Base-by-base conservation (phyloP, 78 protist species). In the Pelomyxa schiedti region DNA sequence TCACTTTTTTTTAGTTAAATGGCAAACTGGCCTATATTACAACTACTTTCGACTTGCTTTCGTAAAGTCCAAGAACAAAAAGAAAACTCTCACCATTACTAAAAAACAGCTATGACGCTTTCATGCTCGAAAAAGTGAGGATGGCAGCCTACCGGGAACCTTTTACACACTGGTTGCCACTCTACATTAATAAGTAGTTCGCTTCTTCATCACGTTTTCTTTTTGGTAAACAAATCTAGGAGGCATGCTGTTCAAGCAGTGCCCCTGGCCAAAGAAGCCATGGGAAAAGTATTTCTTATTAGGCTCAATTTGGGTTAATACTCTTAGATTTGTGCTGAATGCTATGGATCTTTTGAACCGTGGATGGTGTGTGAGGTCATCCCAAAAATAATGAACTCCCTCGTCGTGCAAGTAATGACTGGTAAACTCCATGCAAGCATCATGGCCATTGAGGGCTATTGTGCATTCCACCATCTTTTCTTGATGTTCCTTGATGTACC, bases 111-210 rank as follows among this genome's bases (percentile, higher is more conserved):
- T 4, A 4, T 4, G 6, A 43, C 26, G 22, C 5, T 4, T 58
- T 73, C 67, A 24, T 7, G 26, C 35, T 29, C 43, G 5, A 73
- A 8, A 67, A 36, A 9, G 76, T 73, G 63, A 7, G 76, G 6
- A 26, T 30, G 76, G 24, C 76, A 4, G 76, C 52, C 58, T 73
- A 67, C 72, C 35, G 37, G 26, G 76, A 73, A 6, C 42, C 42
- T n/a, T 73, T 73, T 39, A 73, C 76, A 26, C 76, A 73, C 70
- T 73, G 58, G 67, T 28, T 73, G 63, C 76, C 76, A 38, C 58
- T 73, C 9, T 73, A 52, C 72, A 73, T 73, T 39, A 58, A 8
- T 24, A 39, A 73, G 6, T 24, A 8, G 4, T 67, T n/a, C n/a
- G n/a, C n/a, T n/a, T n/a, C n/a, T 53, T 29, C 35, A 22, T 38